Evolutionary conservation across 768 basidiomycete species (phyloP), one percentile per base, ranked within the genome.

Genomic region (Rhizopogon vulgaris): DNA sequence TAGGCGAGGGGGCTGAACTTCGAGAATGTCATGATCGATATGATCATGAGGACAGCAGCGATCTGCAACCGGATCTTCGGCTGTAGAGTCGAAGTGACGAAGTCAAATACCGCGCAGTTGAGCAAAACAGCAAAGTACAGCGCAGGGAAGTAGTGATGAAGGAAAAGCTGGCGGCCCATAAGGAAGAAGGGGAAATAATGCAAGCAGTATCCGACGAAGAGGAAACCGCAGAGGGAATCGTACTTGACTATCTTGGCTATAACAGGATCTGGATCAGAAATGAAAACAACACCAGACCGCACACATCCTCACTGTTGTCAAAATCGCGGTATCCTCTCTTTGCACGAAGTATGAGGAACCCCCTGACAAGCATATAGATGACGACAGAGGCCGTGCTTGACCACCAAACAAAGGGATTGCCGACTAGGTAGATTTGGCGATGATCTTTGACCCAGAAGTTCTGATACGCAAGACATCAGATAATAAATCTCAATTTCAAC

Each of bases 401-500:
- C 78, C 86, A 96, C 96, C 96, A 99, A 24, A 95, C 78, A 56
- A 94, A 74, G 0, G 94, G 92, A 64, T 98, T 99, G 2, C 96
- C 96, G 18, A 96, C 77, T 40, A 98, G 79, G 67, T 99, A 99
- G 54, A 99, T 88, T 62, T 99, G 96, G 40, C 81, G 80, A 64
- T 97, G 87, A 55, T 98, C 91, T 69, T 94, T 94, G 40, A 96
- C 92, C 96, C 96, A 98, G 72, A 97, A 98, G 70, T 94, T 96
- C 93, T 94, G 57, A 37, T 41, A 32, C 25, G 22, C 18, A 27
- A 32, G 25, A 53, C 9, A 60, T 55, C 18, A 56, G 53, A 54
- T 10, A 38, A 22, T 41, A 22, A 25, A 17, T 0, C 18, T 15
- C 18, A 22, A 34, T 15, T 6, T 10, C 25, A 45, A 52, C 43